Conservation (phyloP, 2,329 filamentous ascomycete genomes). For the Fusarium praegraminearum region DNA sequence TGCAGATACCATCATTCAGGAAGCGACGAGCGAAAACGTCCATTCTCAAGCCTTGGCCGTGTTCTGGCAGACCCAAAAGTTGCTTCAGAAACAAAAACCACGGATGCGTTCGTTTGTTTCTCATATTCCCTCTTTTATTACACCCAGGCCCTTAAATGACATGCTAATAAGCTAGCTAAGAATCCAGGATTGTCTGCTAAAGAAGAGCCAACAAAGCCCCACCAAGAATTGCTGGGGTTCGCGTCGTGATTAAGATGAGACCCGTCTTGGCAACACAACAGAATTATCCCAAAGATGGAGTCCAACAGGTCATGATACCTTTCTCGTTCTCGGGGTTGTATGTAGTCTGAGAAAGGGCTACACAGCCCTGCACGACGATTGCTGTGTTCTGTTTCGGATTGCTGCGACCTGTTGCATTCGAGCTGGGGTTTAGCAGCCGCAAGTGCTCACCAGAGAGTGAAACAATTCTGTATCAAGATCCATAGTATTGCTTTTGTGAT, state of each 20-base stretch:
- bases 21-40: conserved; percentile 7
- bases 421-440: conserved; percentile 10
- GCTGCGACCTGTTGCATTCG: conserved; percentile 27
- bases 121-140: conserved; percentile 13
- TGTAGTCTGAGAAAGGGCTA: conserved; percentile 20
- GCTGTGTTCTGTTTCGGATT: conserved; percentile 32
- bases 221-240: conserved; percentile 31
- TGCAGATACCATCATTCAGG: conserved; percentile 1
- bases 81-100: conserved; percentile 10
- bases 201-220: conserved; percentile 28
- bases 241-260: conserved; percentile 48
- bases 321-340: conserved; percentile 14
- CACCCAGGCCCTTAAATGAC: conserved; percentile 4
- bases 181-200: conserved; percentile 22
- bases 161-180: conserved; percentile 14
- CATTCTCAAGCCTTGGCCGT: neutral
- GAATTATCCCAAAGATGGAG: conserved; percentile 41
- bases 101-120: conserved; percentile 10
- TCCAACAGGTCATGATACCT: conserved; percentile 33
- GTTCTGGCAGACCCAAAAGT: neutral
- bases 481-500: neutral
- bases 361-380: conserved; percentile 35
- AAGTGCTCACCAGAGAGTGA: conserved; percentile 11
- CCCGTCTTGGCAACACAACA: conserved; percentile 40
- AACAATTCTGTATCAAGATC: conserved; percentile 15